Base-by-base conservation (phyloP, 1,139 yeast genomes). In the Suhomyces atakaporum region DNA sequence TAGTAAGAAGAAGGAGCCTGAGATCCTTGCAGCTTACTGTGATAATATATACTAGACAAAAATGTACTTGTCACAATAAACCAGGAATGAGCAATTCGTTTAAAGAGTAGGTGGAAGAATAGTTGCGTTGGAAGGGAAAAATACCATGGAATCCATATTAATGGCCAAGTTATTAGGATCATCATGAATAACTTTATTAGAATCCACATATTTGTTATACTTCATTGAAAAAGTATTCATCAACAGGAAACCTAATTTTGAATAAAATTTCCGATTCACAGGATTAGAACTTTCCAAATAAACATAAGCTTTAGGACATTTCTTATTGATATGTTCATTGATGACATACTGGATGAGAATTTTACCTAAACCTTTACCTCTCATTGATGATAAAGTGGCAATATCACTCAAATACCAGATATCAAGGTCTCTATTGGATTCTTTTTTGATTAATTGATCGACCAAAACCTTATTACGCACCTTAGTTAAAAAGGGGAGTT, bases 261-360 rank as follows among this genome's bases (percentile, higher is more conserved):
- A 63, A 50, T 75, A 75, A 39, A 75, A 75, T 37, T 59, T 60
- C 38, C 78, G 62, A 50, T 75, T 75, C 42, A 69, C 62, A 15
- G 76, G 75, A 55, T 75, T 76, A 16, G 79, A 72, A 40, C 74
- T 66, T 53, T 75, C 80, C 48, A 75, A 63, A 49, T 75, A 75
- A 38, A 46, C 47, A 27, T 35, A 45, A 8, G 47, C 39, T 27
- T 35, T 37, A 15, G 42, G 37, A 3, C 37, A 35, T 13, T 29
- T 14, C 37, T 44, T 41, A 33, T 38, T 36, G 24, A 47, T 47
- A 29, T 41, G 42, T 21, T 45, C 47, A 19, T 47, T 44, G 22
- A 48, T 44, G 11, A 47, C 50, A 48, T 62, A 61, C 33, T 64
- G 56, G 37, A 66, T 50, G 35, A 67, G 53, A 35, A 56, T 49